Evolutionary conservation across 2,329 filamentous ascomycete species (phyloP).

Genomic region (Venturia aucupariae): DNA sequence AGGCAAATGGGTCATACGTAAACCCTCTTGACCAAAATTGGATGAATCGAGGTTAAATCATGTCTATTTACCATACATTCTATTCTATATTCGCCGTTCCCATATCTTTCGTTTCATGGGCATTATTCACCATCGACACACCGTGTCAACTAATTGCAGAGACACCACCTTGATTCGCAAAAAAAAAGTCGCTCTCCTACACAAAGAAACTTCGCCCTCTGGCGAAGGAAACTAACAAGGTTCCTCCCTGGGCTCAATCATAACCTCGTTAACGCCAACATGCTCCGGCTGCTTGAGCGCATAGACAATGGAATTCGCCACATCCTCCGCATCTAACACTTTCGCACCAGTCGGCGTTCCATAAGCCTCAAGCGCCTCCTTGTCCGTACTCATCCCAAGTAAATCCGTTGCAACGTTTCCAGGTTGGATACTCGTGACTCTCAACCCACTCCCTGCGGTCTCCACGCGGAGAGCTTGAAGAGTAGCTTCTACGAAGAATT

Average conservation of each 20-base stretch:
- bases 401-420: conserved; percentile 69
- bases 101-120: too few relatives aligned
- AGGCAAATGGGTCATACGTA: too few relatives aligned
- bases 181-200: neutral
- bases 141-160: too few relatives aligned
- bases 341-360: conserved; percentile 66
- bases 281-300: conserved; percentile 65
- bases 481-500: conserved; percentile 78
- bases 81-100: too few relatives aligned
- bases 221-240: conserved; percentile 45
- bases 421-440: conserved; percentile 67
- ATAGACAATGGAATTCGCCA: conserved; percentile 64
- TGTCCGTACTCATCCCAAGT: conserved; percentile 64
- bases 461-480: conserved; percentile 67
- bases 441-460: conserved; percentile 62
- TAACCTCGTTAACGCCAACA: conserved; percentile 69
- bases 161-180: too few relatives aligned
- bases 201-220: neutral
- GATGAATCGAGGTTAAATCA: too few relatives aligned
- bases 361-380: conserved; percentile 69
- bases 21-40: too few relatives aligned
- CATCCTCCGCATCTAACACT: conserved; percentile 64
- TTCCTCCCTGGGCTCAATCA: conserved; percentile 70
- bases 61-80: too few relatives aligned
- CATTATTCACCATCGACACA: too few relatives aligned